These are phyloP conservation scores for Cystobasidium slooffiae DNA, from an alignment of 1,284 basidiomycete genomes.

Conservation along the genomic window DNA sequence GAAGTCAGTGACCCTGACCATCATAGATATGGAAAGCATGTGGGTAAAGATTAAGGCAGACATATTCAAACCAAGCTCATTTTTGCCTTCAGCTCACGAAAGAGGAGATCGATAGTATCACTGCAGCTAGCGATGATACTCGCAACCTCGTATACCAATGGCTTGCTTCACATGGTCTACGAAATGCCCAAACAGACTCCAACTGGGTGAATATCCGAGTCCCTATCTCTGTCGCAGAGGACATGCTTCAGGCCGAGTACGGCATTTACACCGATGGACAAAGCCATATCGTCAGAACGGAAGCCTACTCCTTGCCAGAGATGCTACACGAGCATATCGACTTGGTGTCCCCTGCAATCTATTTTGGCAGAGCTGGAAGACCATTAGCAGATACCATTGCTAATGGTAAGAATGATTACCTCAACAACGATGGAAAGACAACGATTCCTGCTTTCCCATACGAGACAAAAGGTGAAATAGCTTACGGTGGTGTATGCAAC, in stretches of 20 bases:
- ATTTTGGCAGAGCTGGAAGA: constrained; percentile 20
- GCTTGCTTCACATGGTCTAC: constrained; percentile 15
- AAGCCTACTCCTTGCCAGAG: constrained; percentile 18
- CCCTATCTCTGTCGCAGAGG: constrained; percentile 13
- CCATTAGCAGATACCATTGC: constrained; percentile 13
- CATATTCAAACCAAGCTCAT: background rate
- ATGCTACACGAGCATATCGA: constrained; percentile 25
- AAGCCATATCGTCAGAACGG: constrained; percentile 20
- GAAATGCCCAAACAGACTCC: background rate
- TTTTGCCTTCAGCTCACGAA: constrained; percentile 11
- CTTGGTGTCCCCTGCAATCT: constrained; percentile 11
- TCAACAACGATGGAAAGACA: background rate
- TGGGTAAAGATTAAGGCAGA: background rate
- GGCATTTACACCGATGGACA: constrained; percentile 17
- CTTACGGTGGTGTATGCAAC: constrained; percentile 17
- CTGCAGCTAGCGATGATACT: constrained; percentile 1
- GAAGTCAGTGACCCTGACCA: constrained; percentile 19
- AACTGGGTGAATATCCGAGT: constrained; percentile 32
- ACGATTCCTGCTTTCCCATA: constrained; percentile 12
- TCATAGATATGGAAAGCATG: constrained; percentile 21
- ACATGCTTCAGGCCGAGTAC: constrained; percentile 27
- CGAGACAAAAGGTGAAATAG: constrained; percentile 3
- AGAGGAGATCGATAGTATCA: constrained; percentile 21
- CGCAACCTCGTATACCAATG: constrained; percentile 14
- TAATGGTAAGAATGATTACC: background rate